Evolutionary conservation across 2,329 filamentous ascomycete genomes (phyloP).

Genomic region (Penicillium sp.): DNA sequence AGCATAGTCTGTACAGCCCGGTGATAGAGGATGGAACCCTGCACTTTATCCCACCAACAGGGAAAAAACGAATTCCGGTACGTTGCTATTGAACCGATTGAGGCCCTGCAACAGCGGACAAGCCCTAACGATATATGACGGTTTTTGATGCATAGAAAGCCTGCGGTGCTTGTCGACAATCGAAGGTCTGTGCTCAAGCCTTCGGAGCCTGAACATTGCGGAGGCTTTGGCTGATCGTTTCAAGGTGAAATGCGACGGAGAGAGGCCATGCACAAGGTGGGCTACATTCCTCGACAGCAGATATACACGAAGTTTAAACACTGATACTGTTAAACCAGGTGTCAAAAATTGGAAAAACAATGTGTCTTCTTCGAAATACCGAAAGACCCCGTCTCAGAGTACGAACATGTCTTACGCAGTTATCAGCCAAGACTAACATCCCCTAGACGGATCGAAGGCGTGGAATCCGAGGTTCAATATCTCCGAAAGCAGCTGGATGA

Average conservation of each 20-base stretch:
- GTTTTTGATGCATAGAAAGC: constrained; percentile 31
- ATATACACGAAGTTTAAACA: not conserved
- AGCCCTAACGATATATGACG: not conserved
- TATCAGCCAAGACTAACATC: not conserved
- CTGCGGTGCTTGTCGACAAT: constrained; percentile 38
- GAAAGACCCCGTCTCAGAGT: constrained; percentile 31
- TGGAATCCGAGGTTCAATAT: constrained; percentile 33
- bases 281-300: not conserved
- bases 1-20: not conserved
- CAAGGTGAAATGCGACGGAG: constrained; percentile 39
- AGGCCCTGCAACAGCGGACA: not conserved
- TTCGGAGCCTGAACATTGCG: not conserved
- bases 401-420: constrained; percentile 1
- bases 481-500: constrained; percentile 31
- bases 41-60: constrained; percentile 21
- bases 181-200: constrained; percentile 28
- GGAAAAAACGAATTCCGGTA: constrained; percentile 41
- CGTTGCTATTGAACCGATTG: not conserved
- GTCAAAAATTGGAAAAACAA: constrained; percentile 34
- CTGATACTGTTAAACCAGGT: constrained; percentile 17
- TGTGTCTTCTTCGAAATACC: constrained; percentile 39
- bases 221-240: not conserved
- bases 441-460: constrained; percentile 31
- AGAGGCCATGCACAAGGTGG: constrained; percentile 38
- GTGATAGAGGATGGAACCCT: constrained; percentile 25